These are phyloP conservation scores for Symmetrospora coprosmae DNA, from an alignment of 768 basidiomycete genomes.

Conservation along the genomic window DNA sequence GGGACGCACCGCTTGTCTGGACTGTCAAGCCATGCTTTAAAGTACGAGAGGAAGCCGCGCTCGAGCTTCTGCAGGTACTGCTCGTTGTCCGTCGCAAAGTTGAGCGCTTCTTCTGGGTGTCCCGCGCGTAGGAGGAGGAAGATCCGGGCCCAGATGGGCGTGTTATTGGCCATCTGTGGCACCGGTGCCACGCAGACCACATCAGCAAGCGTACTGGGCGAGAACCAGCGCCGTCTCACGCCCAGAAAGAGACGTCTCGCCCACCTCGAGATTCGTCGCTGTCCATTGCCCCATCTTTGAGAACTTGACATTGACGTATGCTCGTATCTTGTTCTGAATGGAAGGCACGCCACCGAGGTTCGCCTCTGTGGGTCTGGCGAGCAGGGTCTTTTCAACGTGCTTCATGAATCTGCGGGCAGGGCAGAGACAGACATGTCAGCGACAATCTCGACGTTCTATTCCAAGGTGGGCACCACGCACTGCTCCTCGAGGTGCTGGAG, in stretches of 20 bases:
- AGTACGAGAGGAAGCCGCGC: constrained; percentile 63
- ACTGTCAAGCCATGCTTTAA: constrained; percentile 69
- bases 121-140: constrained; percentile 84
- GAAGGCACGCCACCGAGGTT: constrained; percentile 81
- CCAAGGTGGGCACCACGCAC: constrained; percentile 33
- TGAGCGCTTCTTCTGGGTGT: constrained; percentile 62
- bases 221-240: not conserved
- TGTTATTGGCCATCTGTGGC: constrained; percentile 59
- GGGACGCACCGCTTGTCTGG: constrained; percentile 54
- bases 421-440: not conserved
- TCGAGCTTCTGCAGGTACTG: constrained; percentile 55
- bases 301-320: constrained; percentile 66
- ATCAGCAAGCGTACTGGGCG: not conserved
- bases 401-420: constrained; percentile 34
- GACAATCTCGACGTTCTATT: not conserved
- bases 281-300: constrained; percentile 72
- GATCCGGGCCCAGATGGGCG: constrained; percentile 84
- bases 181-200: not conserved
- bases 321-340: constrained; percentile 72
- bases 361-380: constrained; percentile 67
- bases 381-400: constrained; percentile 60
- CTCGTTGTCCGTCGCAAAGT: constrained; percentile 57
- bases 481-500: constrained; percentile 74
- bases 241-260: constrained; percentile 29
- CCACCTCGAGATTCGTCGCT: constrained; percentile 62